phyloP scores from a whole-genome alignment of 164 flowering plant genomes.

The Piper longum region DNA sequence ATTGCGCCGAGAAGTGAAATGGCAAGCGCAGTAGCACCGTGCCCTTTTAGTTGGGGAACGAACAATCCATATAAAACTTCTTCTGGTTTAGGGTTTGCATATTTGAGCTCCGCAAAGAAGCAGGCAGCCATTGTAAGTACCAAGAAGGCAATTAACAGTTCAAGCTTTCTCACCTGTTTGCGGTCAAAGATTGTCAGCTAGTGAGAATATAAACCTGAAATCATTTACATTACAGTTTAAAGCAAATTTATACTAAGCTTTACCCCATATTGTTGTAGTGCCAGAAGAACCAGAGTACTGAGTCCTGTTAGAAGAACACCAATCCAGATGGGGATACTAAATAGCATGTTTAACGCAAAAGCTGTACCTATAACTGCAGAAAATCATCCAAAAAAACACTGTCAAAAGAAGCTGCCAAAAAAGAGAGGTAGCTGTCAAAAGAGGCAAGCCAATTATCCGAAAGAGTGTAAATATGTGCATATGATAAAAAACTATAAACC shows the following conservation, averaged over 20 bases:
- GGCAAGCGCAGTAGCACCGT: slow-evolving; percentile 75
- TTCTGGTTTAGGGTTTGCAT: slow-evolving; percentile 56
- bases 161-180: slow-evolving; percentile 81
- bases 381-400: slow-evolving; percentile 1
- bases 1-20: slow-evolving; percentile 90
- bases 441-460: neutral
- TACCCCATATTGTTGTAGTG: slow-evolving; percentile 97
- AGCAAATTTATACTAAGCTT: neutral
- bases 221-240: neutral
- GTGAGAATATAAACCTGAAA: neutral
- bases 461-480: neutral
- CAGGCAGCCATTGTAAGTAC: slow-evolving; percentile 82
- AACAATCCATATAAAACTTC: slow-evolving; percentile 79
- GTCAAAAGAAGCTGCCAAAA: neutral
- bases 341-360: slow-evolving; percentile 93
- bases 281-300: slow-evolving; percentile 70
- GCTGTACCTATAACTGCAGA: slow-evolving; percentile 80
- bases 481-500: neutral
- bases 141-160: slow-evolving; percentile 69
- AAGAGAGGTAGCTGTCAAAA: neutral
- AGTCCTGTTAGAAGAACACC: slow-evolving; percentile 94
- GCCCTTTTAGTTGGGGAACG: slow-evolving; percentile 77
- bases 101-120: slow-evolving; percentile 70
- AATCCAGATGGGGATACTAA: slow-evolving; percentile 66
- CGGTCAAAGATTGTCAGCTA: neutral